Evolutionary conservation across 2,329 filamentous ascomycete species (phyloP).

Genomic region (Penicillium sp.): DNA sequence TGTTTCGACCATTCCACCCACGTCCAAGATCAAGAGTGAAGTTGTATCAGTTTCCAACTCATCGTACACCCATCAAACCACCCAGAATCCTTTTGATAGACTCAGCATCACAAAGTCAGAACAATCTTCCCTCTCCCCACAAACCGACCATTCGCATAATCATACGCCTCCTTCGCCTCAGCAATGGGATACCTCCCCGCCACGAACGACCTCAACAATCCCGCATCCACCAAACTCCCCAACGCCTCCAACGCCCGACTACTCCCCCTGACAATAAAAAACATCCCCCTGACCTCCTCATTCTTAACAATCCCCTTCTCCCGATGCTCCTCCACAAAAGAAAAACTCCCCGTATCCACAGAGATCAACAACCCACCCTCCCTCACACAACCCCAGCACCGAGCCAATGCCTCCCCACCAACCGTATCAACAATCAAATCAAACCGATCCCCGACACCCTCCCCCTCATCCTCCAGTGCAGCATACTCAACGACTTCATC

Average conservation of each 20-base stretch:
- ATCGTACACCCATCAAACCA: no score
- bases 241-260: constrained; percentile 14
- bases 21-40: no score
- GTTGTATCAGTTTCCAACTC: no score
- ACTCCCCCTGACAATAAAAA: constrained; percentile 25
- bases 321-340: constrained; percentile 29
- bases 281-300: constrained; percentile 20
- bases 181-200: constrained; percentile 18
- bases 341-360: constrained; percentile 31
- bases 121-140: constrained; percentile 27
- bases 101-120: constrained; percentile 13
- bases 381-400: constrained; percentile 25
- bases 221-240: constrained; percentile 15
- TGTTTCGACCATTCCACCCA: no score
- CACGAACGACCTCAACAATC: constrained; percentile 22
- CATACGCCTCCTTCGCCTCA: constrained; percentile 22
- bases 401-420: constrained; percentile 23
- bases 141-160: constrained; percentile 18
- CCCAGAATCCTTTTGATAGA: not conserved
- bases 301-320: constrained; percentile 19
- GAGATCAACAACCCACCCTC: constrained; percentile 24
- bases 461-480: constrained; percentile 2
- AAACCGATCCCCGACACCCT: constrained; percentile 5
- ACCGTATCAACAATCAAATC: constrained; percentile 32
- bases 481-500: constrained; percentile 43